Conservation (phyloP, 345 rosid species). For the Citrus reticulata region DNA sequence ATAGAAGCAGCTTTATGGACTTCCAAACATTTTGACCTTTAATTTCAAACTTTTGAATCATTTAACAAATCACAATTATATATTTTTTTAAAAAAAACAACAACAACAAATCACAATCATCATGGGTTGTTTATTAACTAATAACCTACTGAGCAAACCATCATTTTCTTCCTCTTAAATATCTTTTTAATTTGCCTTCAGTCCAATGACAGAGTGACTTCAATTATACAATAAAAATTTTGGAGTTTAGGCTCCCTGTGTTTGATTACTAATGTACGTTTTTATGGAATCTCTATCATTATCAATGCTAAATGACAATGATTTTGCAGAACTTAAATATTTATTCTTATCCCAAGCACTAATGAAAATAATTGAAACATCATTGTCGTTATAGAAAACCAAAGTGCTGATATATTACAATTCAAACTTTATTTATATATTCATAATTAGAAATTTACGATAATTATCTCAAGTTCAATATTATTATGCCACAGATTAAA, state of each 20-base stretch:
- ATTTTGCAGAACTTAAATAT: background rate
- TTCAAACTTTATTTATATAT: too few relatives aligned
- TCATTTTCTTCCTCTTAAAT: background rate
- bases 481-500: too few relatives aligned
- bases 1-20: background rate
- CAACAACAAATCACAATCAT: background rate
- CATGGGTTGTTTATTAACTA: background rate
- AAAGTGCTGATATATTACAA: too few relatives aligned
- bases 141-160: background rate
- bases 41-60: background rate
- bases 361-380: slow-evolving; percentile 13
- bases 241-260: background rate
- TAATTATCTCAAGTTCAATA: too few relatives aligned
- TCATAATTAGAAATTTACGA: too few relatives aligned
- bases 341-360: background rate
- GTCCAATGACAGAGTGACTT: background rate
- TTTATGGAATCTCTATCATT: background rate
- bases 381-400: background rate
- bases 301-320: background rate
- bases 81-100: too few relatives aligned
- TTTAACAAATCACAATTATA: background rate
- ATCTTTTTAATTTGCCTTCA: background rate
- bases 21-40: background rate
- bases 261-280: background rate
- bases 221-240: background rate